Conservation (phyloP, 129 eudicot genomes). For the Tagetes patula region DNA sequence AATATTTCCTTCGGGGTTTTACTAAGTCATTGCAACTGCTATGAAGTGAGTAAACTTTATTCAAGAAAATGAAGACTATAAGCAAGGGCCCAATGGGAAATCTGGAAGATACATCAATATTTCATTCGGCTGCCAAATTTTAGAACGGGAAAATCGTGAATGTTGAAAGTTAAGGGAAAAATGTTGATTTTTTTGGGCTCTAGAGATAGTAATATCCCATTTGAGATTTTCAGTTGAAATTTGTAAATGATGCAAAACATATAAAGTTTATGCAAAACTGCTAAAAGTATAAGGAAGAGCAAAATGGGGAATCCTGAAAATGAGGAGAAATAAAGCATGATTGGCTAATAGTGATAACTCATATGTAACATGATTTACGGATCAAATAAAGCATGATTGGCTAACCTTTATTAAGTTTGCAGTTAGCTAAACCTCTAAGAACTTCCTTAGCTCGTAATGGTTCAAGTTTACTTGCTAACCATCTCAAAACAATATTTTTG, state of each 20-base stretch:
- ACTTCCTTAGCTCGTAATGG: slow-evolving; percentile 74
- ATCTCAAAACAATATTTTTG: slow-evolving; percentile 68
- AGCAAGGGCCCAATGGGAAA: slow-evolving; percentile 12
- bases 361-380: not conserved
- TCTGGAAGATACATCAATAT: not conserved
- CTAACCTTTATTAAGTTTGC: slow-evolving; percentile 94
- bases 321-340: not conserved
- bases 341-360: not conserved
- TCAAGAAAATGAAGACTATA: not conserved
- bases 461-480: slow-evolving; percentile 91
- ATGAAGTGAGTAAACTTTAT: not conserved
- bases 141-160: not conserved
- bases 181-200: not conserved
- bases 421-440: slow-evolving; percentile 84
- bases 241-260: not conserved
- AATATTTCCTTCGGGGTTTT: not conserved
- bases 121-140: not conserved
- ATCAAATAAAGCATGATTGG: not conserved
- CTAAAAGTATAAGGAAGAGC: not conserved
- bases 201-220: not conserved
- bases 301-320: not conserved
- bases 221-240: not conserved
- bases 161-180: not conserved
- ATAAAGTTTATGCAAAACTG: not conserved
- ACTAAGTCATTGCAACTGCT: not conserved